phyloP scores from a whole-genome alignment of 1,284 basidiomycete genomes.

The Fomitopsis schrenkii region DNA sequence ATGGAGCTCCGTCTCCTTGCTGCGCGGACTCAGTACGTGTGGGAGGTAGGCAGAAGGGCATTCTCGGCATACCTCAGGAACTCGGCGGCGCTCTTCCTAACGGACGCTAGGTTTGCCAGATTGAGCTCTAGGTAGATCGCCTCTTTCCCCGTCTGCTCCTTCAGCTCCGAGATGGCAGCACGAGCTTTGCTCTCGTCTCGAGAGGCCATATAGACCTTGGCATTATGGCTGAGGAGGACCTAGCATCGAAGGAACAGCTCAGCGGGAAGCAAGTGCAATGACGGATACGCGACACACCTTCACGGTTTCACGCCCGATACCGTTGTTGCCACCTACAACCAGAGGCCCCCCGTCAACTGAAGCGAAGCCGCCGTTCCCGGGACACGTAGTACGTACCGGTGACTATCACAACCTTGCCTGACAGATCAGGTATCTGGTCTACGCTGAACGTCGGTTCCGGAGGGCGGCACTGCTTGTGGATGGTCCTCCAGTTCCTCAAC shows the following conservation, averaged over 20 bases:
- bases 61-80: constrained; percentile 29
- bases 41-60: neutral
- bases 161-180: constrained; percentile 38
- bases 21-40: constrained; percentile 12
- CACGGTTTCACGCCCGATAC: constrained; percentile 35
- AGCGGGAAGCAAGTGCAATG: neutral
- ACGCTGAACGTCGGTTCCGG: constrained; percentile 20
- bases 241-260: constrained; percentile 4
- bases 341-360: too few species aligned
- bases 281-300: constrained; percentile 11
- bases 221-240: constrained; percentile 40
- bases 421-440: constrained; percentile 33
- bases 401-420: constrained; percentile 36
- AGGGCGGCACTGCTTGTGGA: neutral
- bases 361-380: neutral
- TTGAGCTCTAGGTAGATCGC: constrained; percentile 45
- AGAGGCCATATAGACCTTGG: constrained; percentile 51
- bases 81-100: constrained; percentile 35
- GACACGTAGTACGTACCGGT: constrained; percentile 25
- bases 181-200: constrained; percentile 38
- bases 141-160: constrained; percentile 30
- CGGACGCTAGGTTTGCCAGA: constrained; percentile 39
- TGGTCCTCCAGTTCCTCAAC: neutral
- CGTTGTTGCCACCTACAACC: constrained; percentile 33
- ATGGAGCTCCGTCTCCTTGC: constrained; percentile 44